Conservation (phyloP, 805 yeast genomes). For the Nakazawaea peltata region DNA sequence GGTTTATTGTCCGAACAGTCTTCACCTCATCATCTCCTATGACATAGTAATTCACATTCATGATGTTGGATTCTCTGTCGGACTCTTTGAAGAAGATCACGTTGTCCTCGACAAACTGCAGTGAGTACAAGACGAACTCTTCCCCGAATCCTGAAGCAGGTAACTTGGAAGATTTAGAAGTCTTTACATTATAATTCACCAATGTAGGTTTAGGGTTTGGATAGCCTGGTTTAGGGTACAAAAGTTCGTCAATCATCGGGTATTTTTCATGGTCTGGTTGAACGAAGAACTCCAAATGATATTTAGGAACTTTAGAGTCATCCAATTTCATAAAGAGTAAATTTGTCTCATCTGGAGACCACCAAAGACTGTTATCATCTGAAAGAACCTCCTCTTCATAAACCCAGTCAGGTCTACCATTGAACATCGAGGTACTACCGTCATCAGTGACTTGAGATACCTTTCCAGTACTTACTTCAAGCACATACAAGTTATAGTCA, state of each 20-base stretch:
- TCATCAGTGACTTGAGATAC: constrained; percentile 35
- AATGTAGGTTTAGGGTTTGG: constrained; percentile 48
- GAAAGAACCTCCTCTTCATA: constrained; percentile 74
- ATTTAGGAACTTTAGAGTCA: constrained; percentile 50
- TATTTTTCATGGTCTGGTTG: constrained; percentile 29
- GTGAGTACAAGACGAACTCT: constrained; percentile 53
- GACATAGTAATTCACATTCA: constrained; percentile 42
- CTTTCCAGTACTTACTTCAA: constrained; percentile 22
- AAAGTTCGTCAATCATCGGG: constrained; percentile 37
- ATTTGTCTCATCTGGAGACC: constrained; percentile 57
- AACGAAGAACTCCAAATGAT: constrained; percentile 44
- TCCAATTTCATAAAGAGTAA: constrained; percentile 49
- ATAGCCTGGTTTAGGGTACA: constrained; percentile 72
- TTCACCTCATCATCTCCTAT: constrained; percentile 20
- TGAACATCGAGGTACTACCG: constrained; percentile 44
- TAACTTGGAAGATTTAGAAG: constrained; percentile 16
- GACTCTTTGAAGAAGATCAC: constrained; percentile 50
- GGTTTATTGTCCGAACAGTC: constrained; percentile 34
- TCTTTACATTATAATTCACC: constrained; percentile 29
- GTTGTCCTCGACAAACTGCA: constrained; percentile 45
- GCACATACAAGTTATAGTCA: constrained; percentile 46
- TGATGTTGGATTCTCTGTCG: constrained; percentile 50
- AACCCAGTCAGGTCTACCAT: constrained; percentile 79
- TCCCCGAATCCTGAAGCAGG: constrained; percentile 25
- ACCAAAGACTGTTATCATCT: constrained; percentile 57